These are phyloP conservation scores for Larix kaempferi DNA, from an alignment of 75 land plant genomes.

Conservation along the genomic window DNA sequence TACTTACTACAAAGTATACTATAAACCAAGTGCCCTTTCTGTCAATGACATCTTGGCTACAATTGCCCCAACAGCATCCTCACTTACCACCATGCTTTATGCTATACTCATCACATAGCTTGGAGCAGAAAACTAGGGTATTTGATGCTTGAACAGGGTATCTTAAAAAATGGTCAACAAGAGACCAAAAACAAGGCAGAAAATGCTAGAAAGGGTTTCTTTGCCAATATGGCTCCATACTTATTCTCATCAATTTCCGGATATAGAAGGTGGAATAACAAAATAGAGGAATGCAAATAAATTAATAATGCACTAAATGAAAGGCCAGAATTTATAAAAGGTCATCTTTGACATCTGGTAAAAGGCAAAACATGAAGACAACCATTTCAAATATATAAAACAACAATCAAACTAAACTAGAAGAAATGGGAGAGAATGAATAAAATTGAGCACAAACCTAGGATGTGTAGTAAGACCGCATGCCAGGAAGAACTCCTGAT, in stretches of 20 bases:
- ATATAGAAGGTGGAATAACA: neutral
- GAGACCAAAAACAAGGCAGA: no score
- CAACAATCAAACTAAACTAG: neutral
- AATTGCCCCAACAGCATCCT: neutral
- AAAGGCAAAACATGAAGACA: neutral
- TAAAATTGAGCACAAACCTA: neutral
- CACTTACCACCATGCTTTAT: neutral
- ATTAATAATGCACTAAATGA: neutral
- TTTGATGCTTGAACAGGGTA: no score
- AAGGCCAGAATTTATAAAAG: neutral
- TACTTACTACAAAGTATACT: neutral
- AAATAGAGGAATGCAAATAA: neutral
- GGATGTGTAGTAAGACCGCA: slow-evolving; percentile 5
- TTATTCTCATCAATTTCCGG: neutral
- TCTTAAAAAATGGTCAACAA: no score
- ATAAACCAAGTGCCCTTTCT: neutral
- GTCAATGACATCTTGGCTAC: neutral
- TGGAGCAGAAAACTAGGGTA: no score
- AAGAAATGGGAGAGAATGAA: neutral
- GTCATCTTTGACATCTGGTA: neutral
- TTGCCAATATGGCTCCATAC: neutral
- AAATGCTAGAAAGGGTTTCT: no score
- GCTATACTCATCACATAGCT: neutral
- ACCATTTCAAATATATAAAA: neutral
- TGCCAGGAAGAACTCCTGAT: neutral